These are phyloP conservation scores for Sclerotinia spermophila DNA, from an alignment of 2,329 filamentous ascomycete species.

Conservation along the genomic window DNA sequence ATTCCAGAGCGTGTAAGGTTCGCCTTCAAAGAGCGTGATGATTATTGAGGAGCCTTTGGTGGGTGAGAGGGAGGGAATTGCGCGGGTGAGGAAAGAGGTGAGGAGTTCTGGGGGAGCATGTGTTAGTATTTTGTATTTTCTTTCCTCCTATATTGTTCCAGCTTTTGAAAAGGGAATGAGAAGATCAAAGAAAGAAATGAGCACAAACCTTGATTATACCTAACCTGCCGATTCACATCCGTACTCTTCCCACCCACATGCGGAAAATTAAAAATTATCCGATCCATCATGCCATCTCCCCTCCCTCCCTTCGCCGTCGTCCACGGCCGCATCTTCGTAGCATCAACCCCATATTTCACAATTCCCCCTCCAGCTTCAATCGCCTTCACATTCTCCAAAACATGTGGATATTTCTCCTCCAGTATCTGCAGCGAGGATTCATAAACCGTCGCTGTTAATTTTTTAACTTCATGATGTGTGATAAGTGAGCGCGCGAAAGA, in stretches of 20 bases:
- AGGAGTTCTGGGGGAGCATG: slow-evolving; percentile 51
- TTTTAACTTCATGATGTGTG: slow-evolving; percentile 60
- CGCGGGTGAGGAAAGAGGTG: slow-evolving; percentile 62
- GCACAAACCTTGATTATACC: slow-evolving; percentile 68
- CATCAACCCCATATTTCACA: slow-evolving; percentile 64
- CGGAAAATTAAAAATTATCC: slow-evolving; percentile 93
- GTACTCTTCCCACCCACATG: slow-evolving; percentile 90
- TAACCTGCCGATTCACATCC: slow-evolving; percentile 91
- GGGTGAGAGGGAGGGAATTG: slow-evolving; percentile 49
- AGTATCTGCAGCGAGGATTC: slow-evolving; percentile 57
- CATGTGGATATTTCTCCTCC: slow-evolving; percentile 71
- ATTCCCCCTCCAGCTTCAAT: slow-evolving; percentile 45
- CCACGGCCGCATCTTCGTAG: slow-evolving; percentile 56
- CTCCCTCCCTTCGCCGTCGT: slow-evolving; percentile 32
- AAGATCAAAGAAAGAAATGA: not conserved
- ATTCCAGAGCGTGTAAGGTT: slow-evolving; percentile 96
- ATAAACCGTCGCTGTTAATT: slow-evolving; percentile 66
- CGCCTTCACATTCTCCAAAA: slow-evolving; percentile 53
- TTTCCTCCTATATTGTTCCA: too few relatives aligned
- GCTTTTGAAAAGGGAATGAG: not conserved
- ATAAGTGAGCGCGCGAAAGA: slow-evolving; percentile 70
- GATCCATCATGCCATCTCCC: slow-evolving; percentile 56
- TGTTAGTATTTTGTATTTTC: slow-evolving; percentile 5
- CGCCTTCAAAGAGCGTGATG: slow-evolving; percentile 86
- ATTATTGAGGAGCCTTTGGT: slow-evolving; percentile 56